A percentile compares a stretch with the other conserved stretches of the same genome.
Evolutionary conservation across 164 flowering plant genomes (phyloP).

Genomic region (Vitis vinifera): DNA sequence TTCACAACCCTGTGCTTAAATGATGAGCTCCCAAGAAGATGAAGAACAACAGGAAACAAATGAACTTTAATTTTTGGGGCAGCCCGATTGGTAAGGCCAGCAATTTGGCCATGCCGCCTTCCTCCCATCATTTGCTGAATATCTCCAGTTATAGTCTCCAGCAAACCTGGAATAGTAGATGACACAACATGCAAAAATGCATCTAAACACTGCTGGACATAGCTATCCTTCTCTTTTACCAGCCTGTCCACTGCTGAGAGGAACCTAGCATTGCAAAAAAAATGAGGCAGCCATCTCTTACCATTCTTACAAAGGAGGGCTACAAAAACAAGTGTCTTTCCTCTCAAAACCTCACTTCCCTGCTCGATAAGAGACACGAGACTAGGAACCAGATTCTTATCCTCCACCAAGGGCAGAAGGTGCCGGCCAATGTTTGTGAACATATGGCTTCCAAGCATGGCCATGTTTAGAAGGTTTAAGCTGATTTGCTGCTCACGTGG

Average conservation of each 20-base stretch:
- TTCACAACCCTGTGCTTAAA: constrained; percentile 67
- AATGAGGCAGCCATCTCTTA: constrained; percentile 70
- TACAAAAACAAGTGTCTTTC: constrained; percentile 78
- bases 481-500: constrained; percentile 92
- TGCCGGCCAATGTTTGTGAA: constrained; percentile 66
- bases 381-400: constrained; percentile 72
- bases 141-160: constrained; percentile 71
- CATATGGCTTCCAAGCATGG: constrained; percentile 72
- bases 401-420: constrained; percentile 69
- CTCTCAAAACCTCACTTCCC: constrained; percentile 80
- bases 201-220: constrained; percentile 64
- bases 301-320: constrained; percentile 82
- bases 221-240: constrained; percentile 77
- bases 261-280: constrained; percentile 79
- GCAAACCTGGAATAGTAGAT: constrained; percentile 65
- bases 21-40: constrained; percentile 80
- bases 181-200: constrained; percentile 68
- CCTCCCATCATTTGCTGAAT: constrained; percentile 85
- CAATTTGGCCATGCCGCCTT: constrained; percentile 65
- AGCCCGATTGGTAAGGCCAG: constrained; percentile 51
- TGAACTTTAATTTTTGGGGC: constrained; percentile 63
- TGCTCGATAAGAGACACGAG: constrained; percentile 84
- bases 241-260: constrained; percentile 83
- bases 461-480: constrained; percentile 83
- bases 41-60: constrained; percentile 83